A percentile compares a stretch with the other conserved stretches of the same genome.
These are phyloP conservation scores for Zostera marina DNA, from an alignment of 116 monocot genomes.

Conservation along the genomic window DNA sequence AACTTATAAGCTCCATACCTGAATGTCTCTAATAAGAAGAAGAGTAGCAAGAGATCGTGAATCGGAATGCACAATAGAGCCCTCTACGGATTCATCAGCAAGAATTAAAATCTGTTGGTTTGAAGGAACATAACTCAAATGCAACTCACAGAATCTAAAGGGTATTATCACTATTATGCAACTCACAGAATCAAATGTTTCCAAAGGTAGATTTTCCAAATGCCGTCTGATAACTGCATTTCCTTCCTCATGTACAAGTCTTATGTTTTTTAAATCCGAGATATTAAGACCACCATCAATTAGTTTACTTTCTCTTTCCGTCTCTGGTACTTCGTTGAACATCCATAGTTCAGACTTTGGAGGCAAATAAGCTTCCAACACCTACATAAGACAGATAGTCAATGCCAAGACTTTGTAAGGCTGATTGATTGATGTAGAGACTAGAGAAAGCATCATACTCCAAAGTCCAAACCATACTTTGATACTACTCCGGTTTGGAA, in stretches of 20 bases:
- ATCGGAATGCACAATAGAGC: slow-evolving; percentile 79
- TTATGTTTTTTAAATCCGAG: slow-evolving; percentile 47
- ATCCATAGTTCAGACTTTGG: slow-evolving; percentile 85
- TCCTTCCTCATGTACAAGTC: slow-evolving; percentile 74
- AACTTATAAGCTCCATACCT: slow-evolving; percentile 29
- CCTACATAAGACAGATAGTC: slow-evolving; percentile 15
- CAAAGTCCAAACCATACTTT: too few relatives aligned
- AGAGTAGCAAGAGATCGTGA: slow-evolving; percentile 86
- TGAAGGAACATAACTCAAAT: background rate
- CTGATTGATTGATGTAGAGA: too few relatives aligned
- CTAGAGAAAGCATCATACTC: too few relatives aligned
- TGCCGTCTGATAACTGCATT: slow-evolving; percentile 82
- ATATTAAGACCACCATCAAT: slow-evolving; percentile 69
- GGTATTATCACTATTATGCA: too few relatives aligned
- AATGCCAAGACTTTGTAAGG: too few relatives aligned
- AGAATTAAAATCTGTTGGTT: slow-evolving; percentile 23
- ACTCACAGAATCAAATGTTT: slow-evolving; percentile 67
- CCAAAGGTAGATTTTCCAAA: slow-evolving; percentile 71
- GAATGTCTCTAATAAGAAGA: slow-evolving; percentile 91
- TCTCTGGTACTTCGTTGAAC: slow-evolving; percentile 79
- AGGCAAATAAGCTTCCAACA: slow-evolving; percentile 78
- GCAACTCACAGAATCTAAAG: slow-evolving; percentile 55
- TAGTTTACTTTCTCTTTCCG: slow-evolving; percentile 67
- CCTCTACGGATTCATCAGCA: slow-evolving; percentile 84
- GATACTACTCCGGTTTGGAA: too few relatives aligned